Evolutionary conservation across 176 grass and related monocot species (phyloP).

Genomic region (Bothriochloa decipiens): DNA sequence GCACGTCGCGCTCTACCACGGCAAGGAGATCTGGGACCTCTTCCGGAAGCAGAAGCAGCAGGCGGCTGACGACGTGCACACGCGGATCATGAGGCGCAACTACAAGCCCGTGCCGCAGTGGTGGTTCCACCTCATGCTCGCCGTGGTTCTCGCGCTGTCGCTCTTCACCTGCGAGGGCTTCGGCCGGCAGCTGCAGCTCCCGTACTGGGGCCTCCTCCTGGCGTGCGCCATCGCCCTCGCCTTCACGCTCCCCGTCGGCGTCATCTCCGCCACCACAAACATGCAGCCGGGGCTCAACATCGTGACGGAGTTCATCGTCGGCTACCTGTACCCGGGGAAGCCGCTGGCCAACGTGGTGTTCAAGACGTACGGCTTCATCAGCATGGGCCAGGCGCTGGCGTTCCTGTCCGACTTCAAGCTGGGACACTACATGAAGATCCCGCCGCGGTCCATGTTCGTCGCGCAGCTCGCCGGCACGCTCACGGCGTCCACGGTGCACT

Average conservation of each 20-base stretch:
- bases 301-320: constrained; percentile 82
- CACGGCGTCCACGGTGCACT: constrained; percentile 58
- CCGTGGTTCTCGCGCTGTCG: constrained; percentile 34
- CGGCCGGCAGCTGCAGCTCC: constrained; percentile 68
- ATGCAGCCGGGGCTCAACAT: constrained; percentile 66
- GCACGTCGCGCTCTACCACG: constrained; percentile 74
- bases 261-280: constrained; percentile 64
- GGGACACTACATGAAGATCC: constrained; percentile 93
- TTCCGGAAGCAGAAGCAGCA: not conserved
- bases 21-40: constrained; percentile 57
- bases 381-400: constrained; percentile 73
- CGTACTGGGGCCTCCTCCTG: constrained; percentile 80
- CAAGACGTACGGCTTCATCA: constrained; percentile 84
- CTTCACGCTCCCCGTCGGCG: constrained; percentile 75
- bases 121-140: constrained; percentile 77
- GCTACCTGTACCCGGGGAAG: constrained; percentile 73
- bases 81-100: constrained; percentile 71
- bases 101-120: constrained; percentile 66
- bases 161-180: constrained; percentile 74
- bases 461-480: constrained; percentile 62
- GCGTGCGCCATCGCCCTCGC: constrained; percentile 59
- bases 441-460: constrained; percentile 70
- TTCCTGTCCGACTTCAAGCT: constrained; percentile 81
- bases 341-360: constrained; percentile 82
- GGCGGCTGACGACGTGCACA: constrained; percentile 60